Base-by-base conservation (phyloP, 176 grass and related monocot genomes). In the Cenchrus fungigraminus region DNA sequence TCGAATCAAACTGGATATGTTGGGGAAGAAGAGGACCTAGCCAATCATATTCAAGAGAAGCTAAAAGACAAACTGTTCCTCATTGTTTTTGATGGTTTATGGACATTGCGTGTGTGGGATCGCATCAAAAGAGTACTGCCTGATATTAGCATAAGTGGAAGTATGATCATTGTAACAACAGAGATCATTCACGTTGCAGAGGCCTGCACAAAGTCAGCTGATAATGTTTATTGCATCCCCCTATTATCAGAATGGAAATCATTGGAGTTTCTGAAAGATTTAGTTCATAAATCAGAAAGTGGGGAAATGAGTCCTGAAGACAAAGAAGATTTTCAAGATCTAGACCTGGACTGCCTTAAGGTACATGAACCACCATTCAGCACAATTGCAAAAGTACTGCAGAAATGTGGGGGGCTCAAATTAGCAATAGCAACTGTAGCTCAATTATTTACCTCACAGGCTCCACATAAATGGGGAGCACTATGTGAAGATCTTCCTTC, bases 401-500 rank as follows among this genome's bases (percentile, higher is more conserved):
- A 53, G 29, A 75, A 75, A 56, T 75, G 72, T 34, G 29, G 51
- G 7, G 50, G 72, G 6, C 51, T 75, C 11, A 28, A 55, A 37
- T 40, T 56, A 53, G 72, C 72, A 10, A 75, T 75, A 75, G 1
- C 54, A 75, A 40, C 28, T 75, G 25, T 75, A 3, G 51, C 51
- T 3, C 7, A 75, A 14, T 75, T 75, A 55, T 28, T 75, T 75
- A 53, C 51, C 50, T 75, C 49, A 4, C 17, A 75, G 5, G 13
- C 51, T 20, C 72, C 72, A 4, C 51, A 40, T 32, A 15, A 56
- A 55, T 75, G 29, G 72, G 49, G 72, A 75, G 4, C 34, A 55
- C 51, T 75, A 55, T 56, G 51, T 75, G 50, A 37, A 10, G 22
- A 56, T 75, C 72, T 74, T 55, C 49, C 50, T 55, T 74, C 50